Conservation (phyloP, 2,329 filamentous ascomycete species). For the Talaromyces sp. region DNA sequence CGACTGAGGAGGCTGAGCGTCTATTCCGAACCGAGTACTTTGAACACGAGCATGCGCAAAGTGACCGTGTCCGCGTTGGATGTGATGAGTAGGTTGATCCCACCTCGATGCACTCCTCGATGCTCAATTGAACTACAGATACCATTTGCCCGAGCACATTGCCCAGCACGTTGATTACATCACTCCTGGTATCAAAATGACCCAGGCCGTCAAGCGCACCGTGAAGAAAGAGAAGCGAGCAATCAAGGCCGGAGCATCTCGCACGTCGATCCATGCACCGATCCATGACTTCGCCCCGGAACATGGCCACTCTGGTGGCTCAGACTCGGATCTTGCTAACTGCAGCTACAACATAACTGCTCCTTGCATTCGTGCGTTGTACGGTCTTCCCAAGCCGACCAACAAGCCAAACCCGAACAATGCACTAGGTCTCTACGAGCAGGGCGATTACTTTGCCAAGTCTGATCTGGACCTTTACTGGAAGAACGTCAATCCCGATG, state of each 20-base stretch:
- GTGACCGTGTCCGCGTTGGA: slow-evolving; percentile 20
- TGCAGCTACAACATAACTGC: slow-evolving; percentile 18
- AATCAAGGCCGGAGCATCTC: slow-evolving; percentile 9
- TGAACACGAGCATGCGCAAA: slow-evolving; percentile 24
- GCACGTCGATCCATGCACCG: slow-evolving; percentile 1
- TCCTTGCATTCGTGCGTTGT: slow-evolving; percentile 16
- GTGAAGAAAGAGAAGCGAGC: slow-evolving; percentile 3
- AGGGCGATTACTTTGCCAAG: slow-evolving; percentile 19
- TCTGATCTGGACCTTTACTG: slow-evolving; percentile 18
- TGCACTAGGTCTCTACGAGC: slow-evolving; percentile 18
- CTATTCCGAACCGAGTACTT: slow-evolving; percentile 28
- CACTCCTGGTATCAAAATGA: slow-evolving; percentile 18
- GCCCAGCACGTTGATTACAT: slow-evolving; percentile 17
- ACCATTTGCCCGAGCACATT: slow-evolving; percentile 18
- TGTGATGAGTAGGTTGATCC: slow-evolving; percentile 16
- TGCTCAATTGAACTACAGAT: not conserved
- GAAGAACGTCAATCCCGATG: slow-evolving; percentile 16
- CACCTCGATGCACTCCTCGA: not conserved
- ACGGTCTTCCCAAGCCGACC: slow-evolving; percentile 10
- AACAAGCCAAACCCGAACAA: slow-evolving; percentile 9
- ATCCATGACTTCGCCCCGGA: not conserved
- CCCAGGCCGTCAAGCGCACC: slow-evolving; percentile 17
- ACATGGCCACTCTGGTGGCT: not conserved
- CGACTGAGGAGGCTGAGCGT: slow-evolving; percentile 25
- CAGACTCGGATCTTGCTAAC: slow-evolving; percentile 2